Conservation (phyloP, 2,329 filamentous ascomycete species). For the Cladosporium colombiae region DNA sequence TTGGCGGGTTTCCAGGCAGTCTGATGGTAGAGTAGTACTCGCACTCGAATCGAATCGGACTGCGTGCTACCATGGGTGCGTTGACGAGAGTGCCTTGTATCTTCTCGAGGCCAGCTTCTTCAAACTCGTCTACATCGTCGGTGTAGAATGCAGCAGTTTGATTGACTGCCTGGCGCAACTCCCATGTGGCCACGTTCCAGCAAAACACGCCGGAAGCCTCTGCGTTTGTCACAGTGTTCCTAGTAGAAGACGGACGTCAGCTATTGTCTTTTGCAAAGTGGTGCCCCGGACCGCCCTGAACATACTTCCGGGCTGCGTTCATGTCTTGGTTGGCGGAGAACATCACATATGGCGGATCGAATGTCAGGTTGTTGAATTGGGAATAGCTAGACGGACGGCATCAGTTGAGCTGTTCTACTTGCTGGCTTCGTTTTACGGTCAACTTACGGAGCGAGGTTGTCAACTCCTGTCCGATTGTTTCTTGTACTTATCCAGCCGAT, state of each 20-base stretch:
- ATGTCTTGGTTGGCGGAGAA: constrained; percentile 61
- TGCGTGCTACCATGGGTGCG: constrained; percentile 55
- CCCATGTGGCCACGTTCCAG: constrained; percentile 62
- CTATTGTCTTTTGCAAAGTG: constrained; percentile 4
- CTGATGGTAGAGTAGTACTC: constrained; percentile 57
- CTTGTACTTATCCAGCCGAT: constrained; percentile 65
- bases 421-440: not conserved
- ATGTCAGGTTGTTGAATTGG: constrained; percentile 65
- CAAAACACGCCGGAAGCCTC: constrained; percentile 58
- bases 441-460: constrained; percentile 56
- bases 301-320: constrained; percentile 45
- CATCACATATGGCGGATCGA: constrained; percentile 64
- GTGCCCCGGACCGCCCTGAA: not conserved
- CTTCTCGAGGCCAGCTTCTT: constrained; percentile 52
- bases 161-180: constrained; percentile 58
- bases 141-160: constrained; percentile 54
- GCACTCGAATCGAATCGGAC: constrained; percentile 62
- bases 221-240: constrained; percentile 58
- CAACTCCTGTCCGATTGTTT: constrained; percentile 40
- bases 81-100: constrained; percentile 41
- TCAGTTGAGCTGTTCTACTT: not conserved
- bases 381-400: constrained; percentile 42
- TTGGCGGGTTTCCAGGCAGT: constrained; percentile 55
- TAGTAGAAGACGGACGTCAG: not conserved
- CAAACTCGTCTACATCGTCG: constrained; percentile 58